Base-by-base conservation (phyloP, 129 eudicot species). In the Cynara cardunculus region DNA sequence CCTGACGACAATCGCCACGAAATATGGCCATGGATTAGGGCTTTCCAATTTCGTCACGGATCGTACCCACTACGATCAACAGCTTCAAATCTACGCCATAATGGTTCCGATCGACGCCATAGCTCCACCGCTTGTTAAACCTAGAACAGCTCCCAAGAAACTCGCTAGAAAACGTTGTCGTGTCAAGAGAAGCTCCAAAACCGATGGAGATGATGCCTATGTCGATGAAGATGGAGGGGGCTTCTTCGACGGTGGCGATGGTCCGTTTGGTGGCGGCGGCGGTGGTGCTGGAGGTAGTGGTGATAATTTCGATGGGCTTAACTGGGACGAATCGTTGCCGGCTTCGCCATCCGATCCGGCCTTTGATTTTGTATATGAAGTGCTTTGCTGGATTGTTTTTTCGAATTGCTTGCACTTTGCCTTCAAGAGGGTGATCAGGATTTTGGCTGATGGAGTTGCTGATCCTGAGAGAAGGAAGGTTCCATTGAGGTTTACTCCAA, bases 371-470 rank as follows among this genome's bases (percentile, higher is more conserved):
- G 86, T 86, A 1, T 86, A 86, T 41, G 76, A 69, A 27, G 81
- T 86, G 16, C 78, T 86, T 41, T 86, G 81, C 16, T 86, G 89
- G 89, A 77, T 82, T 19, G 80, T 86, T 7, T 74, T 86, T 0
- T 86, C 86, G 69, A 86, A 86, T 73, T 86, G 89, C 46, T 74
- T 86, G 72, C 89, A 86, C 61, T 86, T 82, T 35, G 89, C 89
- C 7, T 34, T 86, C 24, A 86, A 86, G 77, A 86, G 79, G 77
- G 72, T 82, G 28, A 13, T 85, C 25, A 80, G 84, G 84, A 84
- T 69, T 19, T 11, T 78, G 66, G 78, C 80, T 56, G 78, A 72
- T 44, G 67, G 84, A 44, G 72, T 73, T 44, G 34, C 83, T 19
- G 83, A 69, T 37, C 32, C 82, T 22, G 84, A 68, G 18, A 61